These are phyloP conservation scores for Monosporascus sp. DNA, from an alignment of 2,329 filamentous ascomycete species.

Conservation along the genomic window DNA sequence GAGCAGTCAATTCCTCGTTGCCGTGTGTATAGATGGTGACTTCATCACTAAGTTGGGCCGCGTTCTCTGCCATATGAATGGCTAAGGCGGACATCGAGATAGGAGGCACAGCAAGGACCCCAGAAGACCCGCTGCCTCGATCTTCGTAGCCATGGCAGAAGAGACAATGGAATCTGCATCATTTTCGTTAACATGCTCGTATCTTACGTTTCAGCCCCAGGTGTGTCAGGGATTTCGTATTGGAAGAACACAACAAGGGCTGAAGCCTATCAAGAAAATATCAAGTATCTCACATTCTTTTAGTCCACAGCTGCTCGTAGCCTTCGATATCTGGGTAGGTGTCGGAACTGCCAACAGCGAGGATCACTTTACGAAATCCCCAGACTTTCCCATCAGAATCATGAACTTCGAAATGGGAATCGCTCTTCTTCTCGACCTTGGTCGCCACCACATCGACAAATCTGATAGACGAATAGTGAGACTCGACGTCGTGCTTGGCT, in stretches of 20 bases:
- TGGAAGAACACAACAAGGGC: too few relatives aligned
- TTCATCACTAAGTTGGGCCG: slow-evolving; percentile 9
- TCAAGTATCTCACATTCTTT: slow-evolving; percentile 10
- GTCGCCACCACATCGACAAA: slow-evolving; percentile 10
- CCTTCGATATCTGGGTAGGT: slow-evolving; percentile 11
- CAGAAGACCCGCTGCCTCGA: slow-evolving; percentile 7
- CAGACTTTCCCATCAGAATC: slow-evolving; percentile 10
- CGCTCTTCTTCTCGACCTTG: slow-evolving; percentile 11
- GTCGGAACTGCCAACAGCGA: slow-evolving; percentile 12
- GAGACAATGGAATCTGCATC: slow-evolving; percentile 12
- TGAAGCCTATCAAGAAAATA: too few relatives aligned
- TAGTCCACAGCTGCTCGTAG: slow-evolving; percentile 9
- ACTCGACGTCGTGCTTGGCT: slow-evolving; percentile 6
- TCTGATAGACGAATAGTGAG: slow-evolving; percentile 10
- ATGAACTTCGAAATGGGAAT: slow-evolving; percentile 26
- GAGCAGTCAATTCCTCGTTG: slow-evolving; percentile 7
- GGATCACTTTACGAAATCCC: slow-evolving; percentile 12
- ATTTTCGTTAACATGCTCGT: not conserved
- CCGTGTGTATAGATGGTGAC: slow-evolving; percentile 19
- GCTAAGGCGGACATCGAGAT: slow-evolving; percentile 3
- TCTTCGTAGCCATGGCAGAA: slow-evolving; percentile 18
- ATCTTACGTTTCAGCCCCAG: not conserved
- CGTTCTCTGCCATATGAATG: slow-evolving; percentile 12
- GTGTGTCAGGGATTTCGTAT: too few relatives aligned
- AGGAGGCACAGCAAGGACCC: slow-evolving; percentile 9